Evolutionary conservation across 1,284 basidiomycete genomes (phyloP).

Genomic region (Pyrrhoderma noxium): DNA sequence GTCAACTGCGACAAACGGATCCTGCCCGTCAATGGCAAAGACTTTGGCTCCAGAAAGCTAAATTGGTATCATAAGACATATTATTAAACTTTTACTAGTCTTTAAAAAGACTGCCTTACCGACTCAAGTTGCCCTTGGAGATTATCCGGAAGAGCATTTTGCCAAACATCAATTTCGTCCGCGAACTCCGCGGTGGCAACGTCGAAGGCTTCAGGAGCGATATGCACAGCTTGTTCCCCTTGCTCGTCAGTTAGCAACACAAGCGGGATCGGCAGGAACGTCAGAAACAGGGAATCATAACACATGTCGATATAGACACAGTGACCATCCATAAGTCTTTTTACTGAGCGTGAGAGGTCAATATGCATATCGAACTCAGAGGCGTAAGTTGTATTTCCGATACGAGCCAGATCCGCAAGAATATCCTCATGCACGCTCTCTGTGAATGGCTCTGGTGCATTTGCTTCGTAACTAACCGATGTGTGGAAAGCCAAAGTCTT

Average conservation of each 20-base stretch:
- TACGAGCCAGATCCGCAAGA: slow-evolving; percentile 41
- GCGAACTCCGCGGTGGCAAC: slow-evolving; percentile 47
- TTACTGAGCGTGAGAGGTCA: slow-evolving; percentile 45
- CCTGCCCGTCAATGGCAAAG: slow-evolving; percentile 43
- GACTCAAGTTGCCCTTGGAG: slow-evolving; percentile 42
- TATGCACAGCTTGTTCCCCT: slow-evolving; percentile 42
- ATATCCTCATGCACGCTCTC: slow-evolving; percentile 50
- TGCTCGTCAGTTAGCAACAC: slow-evolving; percentile 40
- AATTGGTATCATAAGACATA: background rate
- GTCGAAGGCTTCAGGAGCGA: slow-evolving; percentile 51
- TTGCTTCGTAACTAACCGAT: slow-evolving; percentile 49
- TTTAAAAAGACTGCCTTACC: slow-evolving; percentile 26
- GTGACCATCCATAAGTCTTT: slow-evolving; percentile 51
- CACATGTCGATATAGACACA: slow-evolving; percentile 49
- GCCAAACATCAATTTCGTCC: slow-evolving; percentile 47
- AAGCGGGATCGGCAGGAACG: slow-evolving; percentile 47
- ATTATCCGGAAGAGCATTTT: slow-evolving; percentile 41
- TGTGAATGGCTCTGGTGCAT: slow-evolving; percentile 47
- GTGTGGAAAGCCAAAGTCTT: slow-evolving; percentile 55
- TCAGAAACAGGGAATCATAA: slow-evolving; percentile 47
- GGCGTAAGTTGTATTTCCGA: slow-evolving; percentile 35
- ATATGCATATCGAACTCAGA: slow-evolving; percentile 50
- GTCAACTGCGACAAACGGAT: slow-evolving; percentile 48
- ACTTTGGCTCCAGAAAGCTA: slow-evolving; percentile 52
- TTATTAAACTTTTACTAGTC: background rate